Conservation (phyloP, 345 rosid genomes). For the Syzygium grande region DNA sequence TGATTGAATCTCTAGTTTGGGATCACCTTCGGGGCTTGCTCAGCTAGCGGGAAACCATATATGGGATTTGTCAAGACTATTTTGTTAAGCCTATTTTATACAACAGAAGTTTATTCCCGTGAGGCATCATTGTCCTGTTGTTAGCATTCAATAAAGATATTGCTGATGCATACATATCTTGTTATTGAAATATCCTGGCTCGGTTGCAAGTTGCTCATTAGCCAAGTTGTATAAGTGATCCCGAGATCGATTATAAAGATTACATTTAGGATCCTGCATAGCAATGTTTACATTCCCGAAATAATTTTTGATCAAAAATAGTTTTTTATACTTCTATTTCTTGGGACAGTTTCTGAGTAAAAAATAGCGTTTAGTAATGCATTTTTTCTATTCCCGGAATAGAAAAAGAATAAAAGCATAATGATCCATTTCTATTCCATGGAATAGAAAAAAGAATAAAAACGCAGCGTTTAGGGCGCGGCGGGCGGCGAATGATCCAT, state of each 20-base stretch:
- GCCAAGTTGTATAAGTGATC: background rate
- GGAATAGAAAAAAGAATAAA: no score
- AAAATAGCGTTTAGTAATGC: no score
- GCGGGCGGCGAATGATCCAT: no score
- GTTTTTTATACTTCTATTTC: no score
- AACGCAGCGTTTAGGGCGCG: no score
- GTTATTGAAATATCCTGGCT: background rate
- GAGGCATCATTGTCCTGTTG: background rate
- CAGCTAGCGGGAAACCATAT: background rate
- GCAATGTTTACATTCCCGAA: no score
- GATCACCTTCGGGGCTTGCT: background rate
- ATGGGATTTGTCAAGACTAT: background rate
- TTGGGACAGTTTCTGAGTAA: no score
- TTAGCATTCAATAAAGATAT: background rate
- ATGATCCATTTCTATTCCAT: no score
- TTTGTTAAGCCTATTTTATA: background rate
- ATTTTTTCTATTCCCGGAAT: no score
- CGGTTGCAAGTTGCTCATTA: background rate
- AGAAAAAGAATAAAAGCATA: no score
- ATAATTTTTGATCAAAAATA: no score
- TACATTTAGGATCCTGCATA: no score
- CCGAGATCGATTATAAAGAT: background rate
- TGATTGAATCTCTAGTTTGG: background rate
- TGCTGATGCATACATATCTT: background rate
- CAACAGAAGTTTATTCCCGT: background rate